These are phyloP conservation scores for Neurospora tetraspora DNA, from an alignment of 495 filamentous ascomycete genomes.

Conservation along the genomic window DNA sequence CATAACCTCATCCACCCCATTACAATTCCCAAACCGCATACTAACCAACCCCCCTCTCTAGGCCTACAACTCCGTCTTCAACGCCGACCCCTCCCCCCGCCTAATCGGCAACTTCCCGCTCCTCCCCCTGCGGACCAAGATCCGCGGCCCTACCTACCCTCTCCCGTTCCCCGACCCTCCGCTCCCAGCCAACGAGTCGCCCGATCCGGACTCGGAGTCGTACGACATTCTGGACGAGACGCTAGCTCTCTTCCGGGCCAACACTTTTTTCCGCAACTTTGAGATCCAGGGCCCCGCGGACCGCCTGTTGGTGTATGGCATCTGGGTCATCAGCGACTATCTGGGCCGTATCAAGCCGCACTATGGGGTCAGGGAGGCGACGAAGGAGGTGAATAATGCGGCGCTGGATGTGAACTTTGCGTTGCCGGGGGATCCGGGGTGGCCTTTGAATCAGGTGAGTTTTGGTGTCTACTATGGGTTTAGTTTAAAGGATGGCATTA, in stretches of 20 bases:
- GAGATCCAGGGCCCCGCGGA: slow-evolving; percentile 97
- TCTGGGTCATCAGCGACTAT: slow-evolving; percentile 84
- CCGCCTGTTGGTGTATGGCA: slow-evolving; percentile 90
- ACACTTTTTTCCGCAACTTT: slow-evolving; percentile 98
- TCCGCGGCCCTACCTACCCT: slow-evolving; percentile 83
- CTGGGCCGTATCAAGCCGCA: slow-evolving; percentile 71
- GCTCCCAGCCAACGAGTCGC: slow-evolving; percentile 57
- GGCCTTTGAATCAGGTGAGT: slow-evolving; percentile 78
- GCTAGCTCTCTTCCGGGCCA: slow-evolving; percentile 86
- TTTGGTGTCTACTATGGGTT: background rate
- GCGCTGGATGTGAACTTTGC: slow-evolving; percentile 83
- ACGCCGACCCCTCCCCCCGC: slow-evolving; percentile 51
- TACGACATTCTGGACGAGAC: slow-evolving; percentile 96
- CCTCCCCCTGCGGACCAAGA: slow-evolving; percentile 83
- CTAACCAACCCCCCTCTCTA: slow-evolving; percentile 25
- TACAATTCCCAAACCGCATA: background rate
- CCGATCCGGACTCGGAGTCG: slow-evolving; percentile 74
- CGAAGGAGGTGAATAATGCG: slow-evolving; percentile 44
- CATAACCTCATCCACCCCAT: background rate
- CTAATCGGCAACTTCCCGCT: slow-evolving; percentile 82
- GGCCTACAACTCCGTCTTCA: slow-evolving; percentile 93
- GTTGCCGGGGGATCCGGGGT: slow-evolving; percentile 87
- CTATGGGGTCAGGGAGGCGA: slow-evolving; percentile 39
- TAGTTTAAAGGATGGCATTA: no score
- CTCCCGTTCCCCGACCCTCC: slow-evolving; percentile 50